Percentiles rank a stretch among this genome's conserved stretches.
Evolutionary conservation across 176 grass and related monocot species (phyloP).

Genomic region (Raddia distichophylla): DNA sequence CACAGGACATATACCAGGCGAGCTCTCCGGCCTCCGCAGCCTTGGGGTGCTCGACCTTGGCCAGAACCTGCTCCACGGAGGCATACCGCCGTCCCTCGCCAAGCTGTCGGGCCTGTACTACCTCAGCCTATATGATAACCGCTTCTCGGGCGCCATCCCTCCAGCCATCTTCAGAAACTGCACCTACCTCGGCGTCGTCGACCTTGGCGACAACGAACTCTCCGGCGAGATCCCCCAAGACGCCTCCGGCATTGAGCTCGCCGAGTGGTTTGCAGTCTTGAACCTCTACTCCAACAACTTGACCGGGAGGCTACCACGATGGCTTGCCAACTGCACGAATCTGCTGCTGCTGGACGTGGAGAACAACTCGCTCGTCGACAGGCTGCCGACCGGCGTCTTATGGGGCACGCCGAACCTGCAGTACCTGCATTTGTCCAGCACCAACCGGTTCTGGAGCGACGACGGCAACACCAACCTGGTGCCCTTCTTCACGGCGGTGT

Average conservation of each 20-base stretch:
- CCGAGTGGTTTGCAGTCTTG: not conserved
- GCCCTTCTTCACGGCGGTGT: slow-evolving; percentile 70
- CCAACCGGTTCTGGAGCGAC: slow-evolving; percentile 50
- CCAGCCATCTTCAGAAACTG: slow-evolving; percentile 58
- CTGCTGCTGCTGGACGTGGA: slow-evolving; percentile 53
- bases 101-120: slow-evolving; percentile 33
- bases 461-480: slow-evolving; percentile 65
- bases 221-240: slow-evolving; percentile 52
- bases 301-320: slow-evolving; percentile 55
- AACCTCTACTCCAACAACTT: slow-evolving; percentile 68
- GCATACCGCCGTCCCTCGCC: slow-evolving; percentile 55
- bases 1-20: slow-evolving; percentile 56
- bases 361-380: slow-evolving; percentile 57
- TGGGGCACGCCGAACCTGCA: not conserved
- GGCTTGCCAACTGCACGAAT: slow-evolving; percentile 56
- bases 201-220: slow-evolving; percentile 55
- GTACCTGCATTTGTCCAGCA: slow-evolving; percentile 66
- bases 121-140: slow-evolving; percentile 47
- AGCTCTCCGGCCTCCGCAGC: slow-evolving; percentile 50
- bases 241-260: not conserved
- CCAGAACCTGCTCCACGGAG: slow-evolving; percentile 46
- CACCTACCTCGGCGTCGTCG: slow-evolving; percentile 6
- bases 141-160: slow-evolving; percentile 57
- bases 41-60: slow-evolving; percentile 24
- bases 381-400: slow-evolving; percentile 55